Evolutionary conservation across 2,329 filamentous ascomycete species (phyloP).

Genomic region (Fusarium pseudograminearum): DNA sequence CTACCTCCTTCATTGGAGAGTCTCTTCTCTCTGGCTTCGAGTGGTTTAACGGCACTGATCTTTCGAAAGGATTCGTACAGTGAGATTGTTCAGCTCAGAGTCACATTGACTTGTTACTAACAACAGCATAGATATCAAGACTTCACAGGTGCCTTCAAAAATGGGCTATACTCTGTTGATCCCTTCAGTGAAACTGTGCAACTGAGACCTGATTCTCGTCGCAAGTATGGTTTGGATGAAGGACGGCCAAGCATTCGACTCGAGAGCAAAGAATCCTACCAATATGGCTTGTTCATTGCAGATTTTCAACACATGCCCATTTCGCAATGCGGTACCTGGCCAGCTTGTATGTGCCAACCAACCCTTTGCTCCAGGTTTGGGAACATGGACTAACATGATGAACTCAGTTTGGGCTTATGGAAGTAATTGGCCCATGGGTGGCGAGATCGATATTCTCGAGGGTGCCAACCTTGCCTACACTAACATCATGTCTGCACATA

Average conservation of each 20-base stretch:
- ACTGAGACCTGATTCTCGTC: constrained; percentile 59
- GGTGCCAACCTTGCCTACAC: constrained; percentile 71
- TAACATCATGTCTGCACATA: constrained; percentile 74
- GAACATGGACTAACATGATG: constrained; percentile 17
- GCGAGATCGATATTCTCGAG: constrained; percentile 79
- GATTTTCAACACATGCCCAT: constrained; percentile 81
- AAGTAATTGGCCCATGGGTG: constrained; percentile 69
- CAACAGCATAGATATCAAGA: constrained; percentile 57
- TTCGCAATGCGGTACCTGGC: constrained; percentile 78
- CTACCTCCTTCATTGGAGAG: constrained; percentile 57
- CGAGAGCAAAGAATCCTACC: constrained; percentile 72
- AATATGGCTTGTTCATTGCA: constrained; percentile 75
- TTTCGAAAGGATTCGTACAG: constrained; percentile 74
- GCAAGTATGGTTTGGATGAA: constrained; percentile 52
- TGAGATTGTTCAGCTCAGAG: constrained; percentile 59
- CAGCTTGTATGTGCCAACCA: constrained; percentile 66
- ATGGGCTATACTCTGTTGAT: constrained; percentile 58
- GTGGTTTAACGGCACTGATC: constrained; percentile 67
- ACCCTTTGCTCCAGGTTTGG: background rate
- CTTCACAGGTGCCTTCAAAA: constrained; percentile 54
- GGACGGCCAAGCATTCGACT: constrained; percentile 74
- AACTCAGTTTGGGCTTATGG: constrained; percentile 65
- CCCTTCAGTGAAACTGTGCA: constrained; percentile 57
- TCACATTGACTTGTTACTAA: constrained; percentile 32
- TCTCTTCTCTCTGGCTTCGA: constrained; percentile 62